Evolutionary conservation across 2,329 filamentous ascomycete species (phyloP).

Genomic region (Keithomyces neogunnii): DNA sequence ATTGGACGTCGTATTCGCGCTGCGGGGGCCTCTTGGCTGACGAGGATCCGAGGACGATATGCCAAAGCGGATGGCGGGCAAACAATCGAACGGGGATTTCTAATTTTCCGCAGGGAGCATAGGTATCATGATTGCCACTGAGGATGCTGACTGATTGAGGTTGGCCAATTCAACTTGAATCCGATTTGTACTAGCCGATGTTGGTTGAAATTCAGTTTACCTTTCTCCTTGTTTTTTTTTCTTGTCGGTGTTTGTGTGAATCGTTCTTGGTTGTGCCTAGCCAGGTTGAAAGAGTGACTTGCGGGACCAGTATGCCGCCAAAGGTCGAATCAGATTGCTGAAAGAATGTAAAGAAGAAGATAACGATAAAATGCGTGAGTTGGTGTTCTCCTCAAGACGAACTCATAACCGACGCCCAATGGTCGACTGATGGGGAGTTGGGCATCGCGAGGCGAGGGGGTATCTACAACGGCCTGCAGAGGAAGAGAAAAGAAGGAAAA

Average conservation of each 20-base stretch:
- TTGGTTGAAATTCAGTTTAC: too few relatives aligned
- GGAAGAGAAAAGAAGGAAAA: conserved; percentile 2
- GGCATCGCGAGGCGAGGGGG: conserved; percentile 12
- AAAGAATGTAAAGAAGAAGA: conserved; percentile 5
- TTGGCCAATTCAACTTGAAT: too few relatives aligned
- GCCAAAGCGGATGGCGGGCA: conserved; percentile 1
- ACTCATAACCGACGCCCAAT: conserved; percentile 10
- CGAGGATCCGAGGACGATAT: conserved; percentile 7
- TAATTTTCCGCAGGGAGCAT: background rate
- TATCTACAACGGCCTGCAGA: background rate
- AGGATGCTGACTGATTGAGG: background rate
- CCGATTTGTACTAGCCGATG: too few relatives aligned
- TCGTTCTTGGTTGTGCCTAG: background rate
- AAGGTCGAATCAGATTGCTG: background rate
- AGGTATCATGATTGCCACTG: conserved; percentile 5
- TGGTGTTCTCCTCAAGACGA: background rate
- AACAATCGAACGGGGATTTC: background rate
- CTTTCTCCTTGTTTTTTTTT: too few relatives aligned
- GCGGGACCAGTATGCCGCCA: background rate
- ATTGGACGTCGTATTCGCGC: conserved; percentile 13
- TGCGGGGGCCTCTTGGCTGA: conserved; percentile 6
- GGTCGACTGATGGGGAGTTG: conserved; percentile 5
- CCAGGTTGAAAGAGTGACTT: conserved; percentile 2
- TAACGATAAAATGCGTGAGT: background rate
- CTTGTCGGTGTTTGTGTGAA: too few relatives aligned